phyloP scores from a whole-genome alignment of 441 rosid genomes.

The Adansonia grandidieri region DNA sequence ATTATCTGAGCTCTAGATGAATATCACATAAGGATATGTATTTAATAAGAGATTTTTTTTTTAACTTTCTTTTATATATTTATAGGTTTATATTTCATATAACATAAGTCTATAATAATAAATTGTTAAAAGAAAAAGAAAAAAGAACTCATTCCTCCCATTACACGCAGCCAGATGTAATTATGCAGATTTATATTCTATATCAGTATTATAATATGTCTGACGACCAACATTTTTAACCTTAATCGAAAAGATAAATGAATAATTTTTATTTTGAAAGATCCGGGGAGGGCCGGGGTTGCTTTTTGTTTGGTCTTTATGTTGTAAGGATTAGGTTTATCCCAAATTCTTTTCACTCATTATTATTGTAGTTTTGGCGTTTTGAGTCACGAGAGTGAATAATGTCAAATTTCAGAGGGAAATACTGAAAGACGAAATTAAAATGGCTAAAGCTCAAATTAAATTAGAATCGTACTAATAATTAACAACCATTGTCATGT shows the following conservation, averaged over 20 bases:
- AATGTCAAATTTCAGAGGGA: not conserved
- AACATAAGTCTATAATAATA: no score
- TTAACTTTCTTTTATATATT: no score
- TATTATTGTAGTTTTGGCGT: not conserved
- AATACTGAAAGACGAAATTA: no score
- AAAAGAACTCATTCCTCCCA: no score
- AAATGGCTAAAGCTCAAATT: not conserved
- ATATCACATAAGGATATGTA: no score
- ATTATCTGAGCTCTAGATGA: no score
- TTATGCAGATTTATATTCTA: not conserved
- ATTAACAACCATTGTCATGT: not conserved
- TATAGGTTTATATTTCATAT: no score
- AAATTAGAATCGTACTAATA: no score
- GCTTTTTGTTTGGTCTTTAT: not conserved
- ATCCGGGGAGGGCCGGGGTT: not conserved
- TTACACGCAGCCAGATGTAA: no score
- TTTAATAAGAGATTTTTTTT: no score
- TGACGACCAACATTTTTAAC: not conserved
- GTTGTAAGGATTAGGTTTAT: not conserved
- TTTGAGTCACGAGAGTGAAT: slow-evolving; percentile 2
- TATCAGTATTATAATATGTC: not conserved
- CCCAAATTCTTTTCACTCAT: not conserved
- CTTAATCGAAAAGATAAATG: not conserved
- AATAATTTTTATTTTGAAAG: not conserved
- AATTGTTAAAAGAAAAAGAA: no score